Evolutionary conservation across 176 grass and related monocot genomes (phyloP), one percentile per base, ranked within the genome.

Genomic region (Chrysopogon serrulatus): DNA sequence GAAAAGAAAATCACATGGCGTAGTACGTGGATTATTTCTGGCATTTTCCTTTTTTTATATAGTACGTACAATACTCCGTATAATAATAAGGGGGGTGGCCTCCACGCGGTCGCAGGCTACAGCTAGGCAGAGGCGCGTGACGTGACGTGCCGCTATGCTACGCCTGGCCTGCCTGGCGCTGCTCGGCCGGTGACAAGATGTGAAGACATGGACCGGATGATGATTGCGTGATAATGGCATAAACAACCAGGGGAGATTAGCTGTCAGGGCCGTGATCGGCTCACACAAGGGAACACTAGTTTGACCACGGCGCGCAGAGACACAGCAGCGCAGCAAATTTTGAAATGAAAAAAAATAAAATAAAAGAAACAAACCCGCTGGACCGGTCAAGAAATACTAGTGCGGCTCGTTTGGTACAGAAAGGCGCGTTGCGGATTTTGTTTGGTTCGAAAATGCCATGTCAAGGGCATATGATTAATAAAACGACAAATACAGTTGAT

Each of bases 371-470:
- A n/a, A n/a, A n/a, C n/a, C n/a, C 10, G 31, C 6, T 3, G 30
- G 42, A 24, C 51, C 7, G 13, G 59, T 32, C 45, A 73, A 88
- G 68, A 56, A 40, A 40, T n/a, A 41, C 13, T 16, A 24, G 39
- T 40, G 51, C 14, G 13, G 44, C 4, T 34, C 17, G 5, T 23
- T 56, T 1, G 51, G 8, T 26, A 57, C 4, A 60, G 9, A 21
- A 56, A 18, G 10, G 19, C 36, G 76, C 36, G 82, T 71, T 35
- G 76, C 60, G 70, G 31, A 23, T 66, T 77, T 84, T 89, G 87
- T 89, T 89, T 0, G 5, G 70, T 81, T 81, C 82, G 77, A 88
- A 74, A 45, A 49, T 68, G 82, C 60, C 68, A 45, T 37, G 68
- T 18, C 30, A 1, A 62, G 23, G 45, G 76, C 59, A 60, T 84